Conservation (phyloP, 345 rosid species). For the Carallia pectinifolia region DNA sequence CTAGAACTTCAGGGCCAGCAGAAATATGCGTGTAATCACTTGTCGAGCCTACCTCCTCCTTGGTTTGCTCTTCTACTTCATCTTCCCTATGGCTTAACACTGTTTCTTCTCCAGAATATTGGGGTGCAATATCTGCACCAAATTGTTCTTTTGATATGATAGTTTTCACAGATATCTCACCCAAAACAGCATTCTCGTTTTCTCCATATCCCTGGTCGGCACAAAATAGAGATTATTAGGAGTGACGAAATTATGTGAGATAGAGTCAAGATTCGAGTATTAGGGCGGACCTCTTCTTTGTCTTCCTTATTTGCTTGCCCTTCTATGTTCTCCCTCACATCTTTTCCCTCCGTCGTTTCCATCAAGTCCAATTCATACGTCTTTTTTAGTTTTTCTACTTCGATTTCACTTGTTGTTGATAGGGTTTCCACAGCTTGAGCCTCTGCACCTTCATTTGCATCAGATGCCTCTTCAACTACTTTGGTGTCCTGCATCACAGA, state of each 20-base stretch:
- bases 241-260: neutral
- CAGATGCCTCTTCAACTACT: slow-evolving; percentile 3
- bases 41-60: slow-evolving; percentile 20
- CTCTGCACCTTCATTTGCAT: neutral
- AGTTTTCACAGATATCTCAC: slow-evolving; percentile 14
- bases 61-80: slow-evolving; percentile 9
- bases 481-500: slow-evolving; percentile 5
- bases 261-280: slow-evolving; percentile 4
- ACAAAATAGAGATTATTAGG: neutral
- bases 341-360: neutral
- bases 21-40: neutral
- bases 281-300: slow-evolving; percentile 27
- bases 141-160: slow-evolving; percentile 18
- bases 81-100: slow-evolving; percentile 18
- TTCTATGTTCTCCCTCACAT: slow-evolving; percentile 7
- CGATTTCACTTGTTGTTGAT: neutral
- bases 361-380: neutral
- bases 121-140: slow-evolving; percentile 8
- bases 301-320: slow-evolving; percentile 28
- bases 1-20: neutral
- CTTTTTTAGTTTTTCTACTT: neutral
- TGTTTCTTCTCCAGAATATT: slow-evolving; percentile 16
- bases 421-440: neutral
- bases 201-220: slow-evolving; percentile 24
- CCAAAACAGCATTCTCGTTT: slow-evolving; percentile 1